phyloP scores from a whole-genome alignment of 2,329 filamentous ascomycete species.

The Aspergillus caelatus region DNA sequence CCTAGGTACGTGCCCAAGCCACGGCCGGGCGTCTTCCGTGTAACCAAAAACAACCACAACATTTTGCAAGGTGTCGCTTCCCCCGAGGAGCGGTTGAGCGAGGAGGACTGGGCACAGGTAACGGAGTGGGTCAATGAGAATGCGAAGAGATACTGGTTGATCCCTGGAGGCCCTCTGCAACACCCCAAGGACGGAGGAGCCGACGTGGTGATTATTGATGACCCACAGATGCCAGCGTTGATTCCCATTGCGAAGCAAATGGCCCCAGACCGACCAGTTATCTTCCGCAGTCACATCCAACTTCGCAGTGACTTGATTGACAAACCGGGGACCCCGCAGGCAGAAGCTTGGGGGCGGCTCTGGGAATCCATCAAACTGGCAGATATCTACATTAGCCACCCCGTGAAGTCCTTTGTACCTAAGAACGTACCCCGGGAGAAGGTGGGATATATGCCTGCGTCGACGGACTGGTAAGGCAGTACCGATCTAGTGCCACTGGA shows the following conservation, averaged over 20 bases:
- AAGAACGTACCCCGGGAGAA: conserved; percentile 65
- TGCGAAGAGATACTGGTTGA: conserved; percentile 73
- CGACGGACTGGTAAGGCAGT: conserved; percentile 69
- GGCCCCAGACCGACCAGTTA: conserved; percentile 73
- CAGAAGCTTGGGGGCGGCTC: conserved; percentile 74
- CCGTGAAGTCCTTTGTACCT: conserved; percentile 75
- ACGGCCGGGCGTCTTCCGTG: conserved; percentile 75
- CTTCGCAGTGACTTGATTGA: conserved; percentile 74
- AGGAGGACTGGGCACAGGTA: conserved; percentile 64
- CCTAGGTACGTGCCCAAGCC: conserved; percentile 73
- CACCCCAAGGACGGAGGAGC: conserved; percentile 70
- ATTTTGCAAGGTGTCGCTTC: conserved; percentile 78
- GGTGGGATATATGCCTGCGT: conserved; percentile 76
- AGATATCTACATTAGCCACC: conserved; percentile 82
- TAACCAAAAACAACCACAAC: conserved; percentile 88
- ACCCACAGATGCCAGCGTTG: conserved; percentile 80
- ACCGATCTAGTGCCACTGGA: background rate
- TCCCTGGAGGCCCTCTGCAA: conserved; percentile 67
- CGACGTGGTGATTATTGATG: conserved; percentile 76
- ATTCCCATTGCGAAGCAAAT: conserved; percentile 73
- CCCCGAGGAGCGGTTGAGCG: conserved; percentile 64
- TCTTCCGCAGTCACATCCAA: conserved; percentile 83
- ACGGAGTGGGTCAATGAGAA: conserved; percentile 74
- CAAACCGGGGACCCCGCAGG: conserved; percentile 65
- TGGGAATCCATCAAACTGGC: conserved; percentile 71